phyloP scores from a whole-genome alignment of 1,139 yeast genomes.

The Kurtzmaniella quercitrusa region DNA sequence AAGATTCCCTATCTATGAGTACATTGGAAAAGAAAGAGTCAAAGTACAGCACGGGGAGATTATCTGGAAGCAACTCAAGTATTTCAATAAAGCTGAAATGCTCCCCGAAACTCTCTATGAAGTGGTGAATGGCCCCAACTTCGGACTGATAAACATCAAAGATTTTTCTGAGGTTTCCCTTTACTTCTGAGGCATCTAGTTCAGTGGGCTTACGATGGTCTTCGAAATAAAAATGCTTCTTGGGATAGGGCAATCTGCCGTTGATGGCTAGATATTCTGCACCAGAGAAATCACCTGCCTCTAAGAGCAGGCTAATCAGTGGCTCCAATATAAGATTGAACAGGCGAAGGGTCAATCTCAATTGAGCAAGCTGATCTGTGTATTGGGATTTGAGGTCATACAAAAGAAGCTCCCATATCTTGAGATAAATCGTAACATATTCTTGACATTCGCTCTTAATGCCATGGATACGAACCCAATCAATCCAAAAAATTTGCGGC shows the following conservation, averaged over 20 bases:
- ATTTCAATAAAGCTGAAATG: slow-evolving; percentile 23
- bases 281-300: slow-evolving; percentile 23
- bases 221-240: slow-evolving; percentile 15
- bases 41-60: slow-evolving; percentile 30
- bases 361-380: slow-evolving; percentile 1
- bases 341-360: background rate
- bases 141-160: slow-evolving; percentile 8
- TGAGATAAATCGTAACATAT: slow-evolving; percentile 27
- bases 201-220: background rate
- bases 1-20: slow-evolving; percentile 19
- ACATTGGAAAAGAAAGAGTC: slow-evolving; percentile 21
- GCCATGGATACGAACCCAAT: slow-evolving; percentile 24
- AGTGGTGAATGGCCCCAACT: slow-evolving; percentile 26
- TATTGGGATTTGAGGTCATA: background rate
- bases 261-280: slow-evolving; percentile 32
- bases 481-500: slow-evolving; percentile 40
- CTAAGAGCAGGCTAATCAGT: background rate
- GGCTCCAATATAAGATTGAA: background rate
- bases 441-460: slow-evolving; percentile 25
- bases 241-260: slow-evolving; percentile 20
- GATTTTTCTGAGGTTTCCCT: background rate
- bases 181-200: background rate
- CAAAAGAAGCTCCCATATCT: slow-evolving; percentile 29
- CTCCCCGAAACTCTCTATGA: slow-evolving; percentile 21
- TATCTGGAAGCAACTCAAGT: slow-evolving; percentile 25